Evolutionary conservation across 306 rosid species (phyloP).

Genomic region (Potentilla sterilis): DNA sequence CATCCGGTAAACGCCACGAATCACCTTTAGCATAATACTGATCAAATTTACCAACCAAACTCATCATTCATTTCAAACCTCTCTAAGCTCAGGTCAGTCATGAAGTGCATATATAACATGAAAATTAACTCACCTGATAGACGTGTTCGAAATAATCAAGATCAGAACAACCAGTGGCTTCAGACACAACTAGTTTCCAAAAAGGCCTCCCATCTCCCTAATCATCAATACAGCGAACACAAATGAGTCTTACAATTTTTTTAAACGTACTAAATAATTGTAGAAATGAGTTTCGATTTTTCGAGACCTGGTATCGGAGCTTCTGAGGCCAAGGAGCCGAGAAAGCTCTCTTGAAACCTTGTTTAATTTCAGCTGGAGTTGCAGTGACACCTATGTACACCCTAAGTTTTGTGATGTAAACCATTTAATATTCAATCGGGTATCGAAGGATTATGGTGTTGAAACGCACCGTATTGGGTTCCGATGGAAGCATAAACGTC

Average conservation of each 20-base stretch:
- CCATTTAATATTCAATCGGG: background rate
- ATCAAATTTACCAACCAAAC: slow-evolving; percentile 20
- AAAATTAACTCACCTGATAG: slow-evolving; percentile 55
- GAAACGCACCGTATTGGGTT: slow-evolving; percentile 55
- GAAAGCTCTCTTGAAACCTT: slow-evolving; percentile 82
- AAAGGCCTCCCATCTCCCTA: slow-evolving; percentile 99
- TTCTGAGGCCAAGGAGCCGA: slow-evolving; percentile 83
- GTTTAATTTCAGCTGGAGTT: slow-evolving; percentile 73
- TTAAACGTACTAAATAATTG: background rate
- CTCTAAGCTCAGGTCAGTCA: background rate
- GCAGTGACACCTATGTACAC: slow-evolving; percentile 49
- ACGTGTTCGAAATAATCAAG: slow-evolving; percentile 81
- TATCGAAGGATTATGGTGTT: background rate
- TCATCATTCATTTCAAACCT: background rate
- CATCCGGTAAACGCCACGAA: slow-evolving; percentile 79
- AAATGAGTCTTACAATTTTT: background rate
- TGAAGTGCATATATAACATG: too few relatives aligned
- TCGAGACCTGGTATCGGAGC: slow-evolving; percentile 74
- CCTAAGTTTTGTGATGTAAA: background rate
- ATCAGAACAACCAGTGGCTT: slow-evolving; percentile 85
- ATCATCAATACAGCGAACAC: background rate
- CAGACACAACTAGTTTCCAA: slow-evolving; percentile 92
- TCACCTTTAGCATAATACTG: slow-evolving; percentile 87
- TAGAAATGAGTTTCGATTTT: background rate
- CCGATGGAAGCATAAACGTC: slow-evolving; percentile 75